These are phyloP conservation scores for Talaromyces thailandensis DNA, from an alignment of 495 filamentous ascomycete species.

Conservation along the genomic window DNA sequence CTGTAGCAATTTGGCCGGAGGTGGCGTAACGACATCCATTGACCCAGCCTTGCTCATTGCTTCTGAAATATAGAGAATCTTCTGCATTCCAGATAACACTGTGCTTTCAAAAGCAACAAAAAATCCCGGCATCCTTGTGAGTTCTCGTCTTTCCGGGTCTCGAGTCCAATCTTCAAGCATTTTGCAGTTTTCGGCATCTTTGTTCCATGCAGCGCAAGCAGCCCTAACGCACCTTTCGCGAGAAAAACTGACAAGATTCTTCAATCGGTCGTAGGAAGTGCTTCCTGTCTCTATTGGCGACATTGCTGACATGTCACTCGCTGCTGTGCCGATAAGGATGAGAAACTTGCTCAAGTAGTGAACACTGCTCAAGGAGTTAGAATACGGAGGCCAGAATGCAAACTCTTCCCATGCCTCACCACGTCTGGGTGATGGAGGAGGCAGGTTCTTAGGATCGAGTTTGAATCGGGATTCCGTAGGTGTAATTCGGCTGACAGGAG, in stretches of 20 bases:
- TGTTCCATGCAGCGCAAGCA: constrained; percentile 76
- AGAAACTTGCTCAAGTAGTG: constrained; percentile 80
- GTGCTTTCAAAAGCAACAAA: constrained; percentile 74
- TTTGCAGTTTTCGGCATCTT: constrained; percentile 82
- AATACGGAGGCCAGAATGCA: constrained; percentile 92
- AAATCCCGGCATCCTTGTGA: constrained; percentile 81
- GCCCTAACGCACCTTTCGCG: constrained; percentile 77
- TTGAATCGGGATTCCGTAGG: constrained; percentile 63
- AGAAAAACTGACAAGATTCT: constrained; percentile 60
- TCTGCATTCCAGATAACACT: constrained; percentile 77
- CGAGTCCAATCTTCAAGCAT: constrained; percentile 87
- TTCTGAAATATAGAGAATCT: constrained; percentile 86
- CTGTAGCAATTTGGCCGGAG: constrained; percentile 72
- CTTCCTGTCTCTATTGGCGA: constrained; percentile 49
- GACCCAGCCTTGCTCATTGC: constrained; percentile 58
- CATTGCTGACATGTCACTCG: constrained; percentile 75
- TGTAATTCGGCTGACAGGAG: constrained; percentile 45
- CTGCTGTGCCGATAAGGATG: constrained; percentile 69
- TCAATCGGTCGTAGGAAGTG: constrained; percentile 55
- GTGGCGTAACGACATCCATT: constrained; percentile 69
- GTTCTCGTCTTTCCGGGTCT: constrained; percentile 63
- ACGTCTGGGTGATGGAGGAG: constrained; percentile 62
- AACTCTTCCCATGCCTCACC: constrained; percentile 88
- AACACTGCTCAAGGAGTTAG: constrained; percentile 80
- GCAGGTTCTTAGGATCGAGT: constrained; percentile 65